Conservation (phyloP, 108 stramenopile genomes). For the Cyclostephanos tholiformis region DNA sequence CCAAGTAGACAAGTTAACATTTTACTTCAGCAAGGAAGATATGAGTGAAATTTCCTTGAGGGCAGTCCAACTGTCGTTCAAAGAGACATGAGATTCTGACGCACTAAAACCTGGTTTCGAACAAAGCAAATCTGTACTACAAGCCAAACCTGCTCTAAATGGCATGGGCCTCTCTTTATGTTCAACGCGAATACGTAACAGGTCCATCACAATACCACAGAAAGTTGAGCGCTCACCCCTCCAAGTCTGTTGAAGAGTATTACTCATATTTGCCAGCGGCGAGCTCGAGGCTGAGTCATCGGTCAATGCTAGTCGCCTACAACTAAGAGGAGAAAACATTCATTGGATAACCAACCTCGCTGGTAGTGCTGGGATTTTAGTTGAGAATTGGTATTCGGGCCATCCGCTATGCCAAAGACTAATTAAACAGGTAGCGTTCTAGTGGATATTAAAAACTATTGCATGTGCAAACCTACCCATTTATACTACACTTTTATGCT, state of each 20-base stretch:
- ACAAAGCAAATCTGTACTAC: constrained; percentile 1
- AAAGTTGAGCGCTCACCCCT: background rate
- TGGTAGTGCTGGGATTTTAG: no score
- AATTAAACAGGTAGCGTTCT: no score
- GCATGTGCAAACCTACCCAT: no score
- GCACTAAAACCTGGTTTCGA: no score
- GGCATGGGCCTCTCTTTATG: constrained; percentile 16
- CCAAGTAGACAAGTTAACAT: constrained; percentile 18
- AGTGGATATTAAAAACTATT: no score
- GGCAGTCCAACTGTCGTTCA: constrained; percentile 16
- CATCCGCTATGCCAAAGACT: no score
- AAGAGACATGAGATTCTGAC: background rate
- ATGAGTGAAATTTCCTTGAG: background rate
- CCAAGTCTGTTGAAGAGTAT: background rate
- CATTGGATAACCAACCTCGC: no score
- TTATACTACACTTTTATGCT: background rate
- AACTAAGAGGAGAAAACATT: no score
- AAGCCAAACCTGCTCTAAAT: constrained; percentile 13
- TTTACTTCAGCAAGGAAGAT: constrained; percentile 16
- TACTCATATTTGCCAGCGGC: background rate
- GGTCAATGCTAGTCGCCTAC: constrained; percentile 26
- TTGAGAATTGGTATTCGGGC: no score
- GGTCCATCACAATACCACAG: constrained; percentile 12
- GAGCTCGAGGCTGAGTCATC: constrained; percentile 20
- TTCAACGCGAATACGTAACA: constrained; percentile 13